Evolutionary conservation across 2,329 filamentous ascomycete species (phyloP).

Genomic region (Pseudocercospora macadamiae): DNA sequence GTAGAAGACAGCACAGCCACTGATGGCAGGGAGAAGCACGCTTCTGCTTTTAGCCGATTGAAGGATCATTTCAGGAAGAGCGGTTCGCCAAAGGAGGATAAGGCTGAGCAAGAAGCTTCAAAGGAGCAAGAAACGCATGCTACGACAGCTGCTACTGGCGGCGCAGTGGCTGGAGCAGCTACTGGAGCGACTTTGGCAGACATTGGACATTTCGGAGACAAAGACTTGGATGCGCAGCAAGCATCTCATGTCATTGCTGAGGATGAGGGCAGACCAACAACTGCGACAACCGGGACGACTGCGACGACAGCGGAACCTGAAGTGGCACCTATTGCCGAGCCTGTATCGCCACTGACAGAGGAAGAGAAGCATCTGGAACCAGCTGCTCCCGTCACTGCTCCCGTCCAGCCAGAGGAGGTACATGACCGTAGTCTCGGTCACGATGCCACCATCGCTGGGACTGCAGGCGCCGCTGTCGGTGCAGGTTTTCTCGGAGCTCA

Average conservation of each 20-base stretch:
- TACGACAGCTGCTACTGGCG: slow-evolving; percentile 12
- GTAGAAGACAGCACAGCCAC: slow-evolving; percentile 6
- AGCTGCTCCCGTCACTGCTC: not conserved
- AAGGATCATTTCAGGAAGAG: slow-evolving; percentile 29
- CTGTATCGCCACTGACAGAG: slow-evolving; percentile 10
- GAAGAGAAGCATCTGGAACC: slow-evolving; percentile 5
- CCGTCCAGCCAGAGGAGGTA: slow-evolving; percentile 5
- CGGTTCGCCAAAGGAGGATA: slow-evolving; percentile 17
- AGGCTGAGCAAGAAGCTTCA: slow-evolving; percentile 8
- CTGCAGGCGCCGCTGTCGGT: slow-evolving; percentile 8
- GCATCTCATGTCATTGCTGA: slow-evolving; percentile 14
- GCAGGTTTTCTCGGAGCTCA: not conserved
- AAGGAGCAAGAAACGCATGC: slow-evolving; percentile 6
- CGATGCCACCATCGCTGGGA: slow-evolving; percentile 10
- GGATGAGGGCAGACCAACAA: slow-evolving; percentile 3
- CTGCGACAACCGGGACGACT: slow-evolving; percentile 1
- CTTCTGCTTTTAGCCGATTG: slow-evolving; percentile 26
- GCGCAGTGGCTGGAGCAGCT: slow-evolving; percentile 17
- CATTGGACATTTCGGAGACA: slow-evolving; percentile 9
- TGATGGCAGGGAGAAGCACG: slow-evolving; percentile 24
- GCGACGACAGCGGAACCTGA: not conserved
- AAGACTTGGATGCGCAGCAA: slow-evolving; percentile 14
- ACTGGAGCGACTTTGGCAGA: slow-evolving; percentile 21
- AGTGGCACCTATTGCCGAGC: not conserved
- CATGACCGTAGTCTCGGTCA: slow-evolving; percentile 9